phyloP scores from a whole-genome alignment of 2,329 filamentous ascomycete species.

The Apiospora hydei region DNA sequence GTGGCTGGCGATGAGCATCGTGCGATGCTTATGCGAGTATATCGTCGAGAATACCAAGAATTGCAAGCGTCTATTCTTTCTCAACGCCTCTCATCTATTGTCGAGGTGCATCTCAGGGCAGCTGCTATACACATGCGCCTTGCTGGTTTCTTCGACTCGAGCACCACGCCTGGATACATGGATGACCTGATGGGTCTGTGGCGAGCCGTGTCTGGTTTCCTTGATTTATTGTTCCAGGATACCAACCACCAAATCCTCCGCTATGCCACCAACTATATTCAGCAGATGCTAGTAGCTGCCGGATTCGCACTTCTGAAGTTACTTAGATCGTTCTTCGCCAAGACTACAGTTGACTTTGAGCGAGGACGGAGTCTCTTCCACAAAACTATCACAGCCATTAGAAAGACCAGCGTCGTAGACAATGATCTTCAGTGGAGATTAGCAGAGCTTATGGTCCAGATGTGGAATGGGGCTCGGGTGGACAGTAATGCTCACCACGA shows the following conservation, averaged over 20 bases:
- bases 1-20: constrained; percentile 72
- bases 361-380: constrained; percentile 74
- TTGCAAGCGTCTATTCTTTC: constrained; percentile 67
- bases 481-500: constrained; percentile 55
- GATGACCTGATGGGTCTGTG: constrained; percentile 80
- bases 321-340: constrained; percentile 78
- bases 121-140: constrained; percentile 78
- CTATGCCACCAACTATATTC: constrained; percentile 77
- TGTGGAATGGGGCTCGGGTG: constrained; percentile 77
- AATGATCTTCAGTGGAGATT: constrained; percentile 83
- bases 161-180: constrained; percentile 73
- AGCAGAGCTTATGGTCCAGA: constrained; percentile 85
- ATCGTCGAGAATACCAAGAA: constrained; percentile 70
- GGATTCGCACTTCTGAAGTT: constrained; percentile 81
- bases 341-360: constrained; percentile 74
- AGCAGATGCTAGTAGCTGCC: constrained; percentile 85
- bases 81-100: constrained; percentile 63
- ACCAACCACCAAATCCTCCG: constrained; percentile 65
- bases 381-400: constrained; percentile 72
- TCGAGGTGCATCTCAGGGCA: constrained; percentile 73
- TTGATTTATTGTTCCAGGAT: constrained; percentile 69
- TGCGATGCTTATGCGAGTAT: constrained; percentile 71
- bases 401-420: constrained; percentile 75
- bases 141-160: constrained; percentile 83
- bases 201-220: constrained; percentile 73